phyloP scores from a whole-genome alignment of 2,329 filamentous ascomycete genomes.

The Sporothrix protearum region DNA sequence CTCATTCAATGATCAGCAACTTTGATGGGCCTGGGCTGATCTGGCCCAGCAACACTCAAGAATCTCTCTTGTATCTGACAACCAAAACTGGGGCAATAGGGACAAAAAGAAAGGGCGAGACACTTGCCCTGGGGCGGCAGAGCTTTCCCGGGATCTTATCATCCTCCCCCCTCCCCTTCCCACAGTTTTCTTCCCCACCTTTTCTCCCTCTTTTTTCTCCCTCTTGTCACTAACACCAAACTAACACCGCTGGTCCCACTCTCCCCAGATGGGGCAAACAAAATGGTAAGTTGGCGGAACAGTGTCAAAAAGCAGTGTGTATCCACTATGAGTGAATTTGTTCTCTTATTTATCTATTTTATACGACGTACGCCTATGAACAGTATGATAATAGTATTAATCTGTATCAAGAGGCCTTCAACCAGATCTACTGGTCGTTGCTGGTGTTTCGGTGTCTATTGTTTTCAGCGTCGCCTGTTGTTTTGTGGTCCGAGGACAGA shows the following conservation, averaged over 20 bases:
- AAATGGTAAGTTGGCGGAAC: not conserved
- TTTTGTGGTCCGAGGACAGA: too few species aligned
- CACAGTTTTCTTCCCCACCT: constrained; percentile 2
- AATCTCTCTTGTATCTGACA: not conserved
- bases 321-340: too few species aligned
- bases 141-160: constrained; percentile 8
- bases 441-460: too few species aligned
- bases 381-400: too few species aligned
- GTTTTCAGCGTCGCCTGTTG: too few species aligned
- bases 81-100: not conserved
- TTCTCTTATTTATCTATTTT: too few species aligned
- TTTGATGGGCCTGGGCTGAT: not conserved
- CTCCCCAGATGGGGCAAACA: not conserved
- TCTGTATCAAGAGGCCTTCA: too few species aligned
- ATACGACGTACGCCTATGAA: too few species aligned
- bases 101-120: not conserved
- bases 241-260: not conserved
- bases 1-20: not conserved
- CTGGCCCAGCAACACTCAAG: not conserved
- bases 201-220: not conserved
- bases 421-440: too few species aligned
- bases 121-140: constrained; percentile 13
- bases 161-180: not conserved
- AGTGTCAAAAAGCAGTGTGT: too few species aligned
- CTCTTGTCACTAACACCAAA: not conserved